These are phyloP conservation scores for Lentinus brumalis DNA, from an alignment of 768 basidiomycete genomes.

Conservation along the genomic window DNA sequence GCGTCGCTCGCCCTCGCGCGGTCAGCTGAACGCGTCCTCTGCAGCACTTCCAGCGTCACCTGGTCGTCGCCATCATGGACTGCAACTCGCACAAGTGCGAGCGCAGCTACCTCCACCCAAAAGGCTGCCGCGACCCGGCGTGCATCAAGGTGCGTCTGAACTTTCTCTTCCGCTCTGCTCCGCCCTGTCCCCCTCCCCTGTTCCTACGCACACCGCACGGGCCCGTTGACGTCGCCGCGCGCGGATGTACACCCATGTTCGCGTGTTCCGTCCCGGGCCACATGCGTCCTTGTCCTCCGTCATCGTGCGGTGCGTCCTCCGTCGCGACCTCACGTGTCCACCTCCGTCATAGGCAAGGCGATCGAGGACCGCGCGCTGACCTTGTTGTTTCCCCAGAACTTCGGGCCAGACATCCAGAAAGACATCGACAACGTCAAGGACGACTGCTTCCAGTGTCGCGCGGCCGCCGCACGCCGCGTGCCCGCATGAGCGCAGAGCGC, in stretches of 20 bases:
- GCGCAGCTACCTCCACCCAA: conserved; percentile 62
- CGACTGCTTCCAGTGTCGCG: conserved; percentile 68
- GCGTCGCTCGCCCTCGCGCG: conserved; percentile 7
- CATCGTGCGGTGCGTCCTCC: not conserved
- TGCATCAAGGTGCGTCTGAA: conserved; percentile 52
- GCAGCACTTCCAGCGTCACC: conserved; percentile 80
- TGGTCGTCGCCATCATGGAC: conserved; percentile 73
- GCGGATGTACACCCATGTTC: too few relatives aligned
- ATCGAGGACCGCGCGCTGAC: not conserved
- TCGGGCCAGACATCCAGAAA: conserved; percentile 66
- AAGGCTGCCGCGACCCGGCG: conserved; percentile 49
- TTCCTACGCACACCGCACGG: not conserved
- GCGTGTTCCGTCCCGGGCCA: not conserved
- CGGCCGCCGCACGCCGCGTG: conserved; percentile 47
- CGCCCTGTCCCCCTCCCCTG: not conserved
- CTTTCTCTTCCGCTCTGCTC: conserved; percentile 1
- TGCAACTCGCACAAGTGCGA: conserved; percentile 68
- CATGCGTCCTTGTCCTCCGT: not conserved
- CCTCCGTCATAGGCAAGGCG: too few relatives aligned
- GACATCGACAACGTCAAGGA: conserved; percentile 73
- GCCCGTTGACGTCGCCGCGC: not conserved
- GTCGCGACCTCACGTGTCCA: too few relatives aligned
- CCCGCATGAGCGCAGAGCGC: conserved; percentile 19
- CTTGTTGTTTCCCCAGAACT: conserved; percentile 47
- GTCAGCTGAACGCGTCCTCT: conserved; percentile 17